Evolutionary conservation across 2,329 filamentous ascomycete species (phyloP), one percentile per base, ranked within the genome.

Genomic region (Aspergillaceae sp.): DNA sequence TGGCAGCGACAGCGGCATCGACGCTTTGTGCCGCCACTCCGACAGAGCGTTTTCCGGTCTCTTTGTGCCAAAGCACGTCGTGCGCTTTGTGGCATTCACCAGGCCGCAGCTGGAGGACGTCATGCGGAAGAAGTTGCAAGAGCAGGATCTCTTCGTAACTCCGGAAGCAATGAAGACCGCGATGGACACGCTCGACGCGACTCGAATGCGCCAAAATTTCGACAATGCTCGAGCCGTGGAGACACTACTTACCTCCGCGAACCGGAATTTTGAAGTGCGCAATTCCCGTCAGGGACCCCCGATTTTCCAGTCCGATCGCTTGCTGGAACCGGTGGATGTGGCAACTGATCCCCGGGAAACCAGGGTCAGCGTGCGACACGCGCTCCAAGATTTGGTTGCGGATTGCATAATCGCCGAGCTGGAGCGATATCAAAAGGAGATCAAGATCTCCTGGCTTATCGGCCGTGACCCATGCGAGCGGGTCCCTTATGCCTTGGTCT

Each of bases 201-300:
- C 50, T 4, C 49, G 49, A 9, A 49, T 54, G 50, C 50, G 53
- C 35, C 48, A 48, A 29, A 52, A 56, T n/a, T 55, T 56, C 29
- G 51, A 51, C 35, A 49, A 56, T 11, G 54, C 49, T 2, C 43
- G 50, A 7, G 53, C 50, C 1, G 44, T 54, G 29, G 52, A 56
- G 7, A 55, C 48, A 19, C 48, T 56, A n/a, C 45, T 56, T 7
- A 35, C 41, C 6, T 50, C 44, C 26, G 53, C 53, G 6, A 48
- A 54, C 35, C 48, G 44, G 27, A 47, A 49, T 28, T 55, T 52
- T 28, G 50, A 49, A 10, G 48, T 48, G 30, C 43, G 51, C 4
- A 47, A 44, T 4, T 33, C 44, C 27, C 32, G 29, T 7, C 35
- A 45, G 2, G 32, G 37, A 6, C n/a, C 42, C 3, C 29, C 40